Percentiles rank a stretch among this genome's conserved stretches.
Evolutionary conservation across 257 asterid genomes (phyloP).

Genomic region (Handroanthus guayacan): DNA sequence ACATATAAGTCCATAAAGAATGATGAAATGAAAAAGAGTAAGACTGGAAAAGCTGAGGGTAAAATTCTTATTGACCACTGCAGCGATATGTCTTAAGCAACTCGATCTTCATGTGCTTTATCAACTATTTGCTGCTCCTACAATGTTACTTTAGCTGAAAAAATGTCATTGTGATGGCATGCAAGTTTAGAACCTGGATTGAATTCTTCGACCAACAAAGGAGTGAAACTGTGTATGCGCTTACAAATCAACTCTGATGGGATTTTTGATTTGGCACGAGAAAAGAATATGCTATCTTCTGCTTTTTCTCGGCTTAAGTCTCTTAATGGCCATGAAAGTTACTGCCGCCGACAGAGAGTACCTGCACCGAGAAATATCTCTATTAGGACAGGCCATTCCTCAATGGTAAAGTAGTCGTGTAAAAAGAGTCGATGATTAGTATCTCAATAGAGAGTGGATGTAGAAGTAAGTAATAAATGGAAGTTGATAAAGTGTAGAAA

Average conservation of each 20-base stretch:
- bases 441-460: neutral
- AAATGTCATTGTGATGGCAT: neutral
- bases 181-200: neutral
- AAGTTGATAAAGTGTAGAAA: neutral
- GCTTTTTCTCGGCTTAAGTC: slow-evolving; percentile 66
- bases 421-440: too few relatives aligned
- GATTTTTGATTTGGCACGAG: neutral
- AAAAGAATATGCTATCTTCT: slow-evolving; percentile 46
- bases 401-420: neutral
- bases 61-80: neutral
- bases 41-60: neutral
- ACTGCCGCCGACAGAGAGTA: slow-evolving; percentile 97
- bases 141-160: slow-evolving; percentile 13
- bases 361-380: slow-evolving; percentile 52
- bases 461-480: neutral
- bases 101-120: neutral
- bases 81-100: neutral
- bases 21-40: neutral
- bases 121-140: slow-evolving; percentile 9
- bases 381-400: slow-evolving; percentile 1
- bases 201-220: slow-evolving; percentile 4
- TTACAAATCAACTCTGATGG: neutral
- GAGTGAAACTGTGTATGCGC: neutral
- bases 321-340: slow-evolving; percentile 86
- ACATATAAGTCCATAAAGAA: neutral